Conservation (phyloP, 2,329 filamentous ascomycete genomes). For the Grosmannia huntii region DNA sequence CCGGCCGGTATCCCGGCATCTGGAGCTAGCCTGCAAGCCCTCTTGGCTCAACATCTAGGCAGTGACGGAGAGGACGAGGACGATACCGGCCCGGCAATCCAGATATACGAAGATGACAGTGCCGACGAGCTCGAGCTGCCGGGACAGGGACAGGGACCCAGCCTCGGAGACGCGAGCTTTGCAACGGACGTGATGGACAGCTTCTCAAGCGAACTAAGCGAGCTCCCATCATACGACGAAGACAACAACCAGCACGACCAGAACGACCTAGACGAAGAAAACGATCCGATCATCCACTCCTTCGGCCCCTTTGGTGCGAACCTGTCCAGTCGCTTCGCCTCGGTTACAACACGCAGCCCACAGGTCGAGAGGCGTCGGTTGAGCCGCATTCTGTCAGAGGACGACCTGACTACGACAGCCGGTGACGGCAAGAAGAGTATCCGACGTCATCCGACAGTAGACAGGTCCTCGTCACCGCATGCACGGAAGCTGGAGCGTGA, state of each 20-base stretch:
- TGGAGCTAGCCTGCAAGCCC: constrained; percentile 27
- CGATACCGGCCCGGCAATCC: constrained; percentile 29
- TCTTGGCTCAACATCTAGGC: constrained; percentile 24
- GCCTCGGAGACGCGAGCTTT: constrained; percentile 29
- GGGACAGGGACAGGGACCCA: constrained; percentile 15
- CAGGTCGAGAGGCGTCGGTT: constrained; percentile 21
- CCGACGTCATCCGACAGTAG: not conserved
- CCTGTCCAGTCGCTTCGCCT: constrained; percentile 68
- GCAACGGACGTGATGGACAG: constrained; percentile 36
- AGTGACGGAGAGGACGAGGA: constrained; percentile 17
- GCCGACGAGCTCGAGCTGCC: constrained; percentile 40
- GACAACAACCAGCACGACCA: constrained; percentile 61
- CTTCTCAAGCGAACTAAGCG: constrained; percentile 45
- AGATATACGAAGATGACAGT: constrained; percentile 63
- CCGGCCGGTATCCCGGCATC: constrained; percentile 31
- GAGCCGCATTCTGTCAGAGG: constrained; percentile 8
- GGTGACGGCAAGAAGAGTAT: not conserved
- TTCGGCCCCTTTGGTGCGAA: constrained; percentile 86
- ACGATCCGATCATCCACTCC: constrained; percentile 83
- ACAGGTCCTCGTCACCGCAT: not conserved
- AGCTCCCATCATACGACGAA: constrained; percentile 39
- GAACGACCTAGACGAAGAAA: constrained; percentile 78
- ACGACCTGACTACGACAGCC: constrained; percentile 10
- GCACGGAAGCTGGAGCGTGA: not conserved
- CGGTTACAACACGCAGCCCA: constrained; percentile 59